Conservation (phyloP, 1,139 yeast genomes). For the Cylindricascospora bacillispora region DNA sequence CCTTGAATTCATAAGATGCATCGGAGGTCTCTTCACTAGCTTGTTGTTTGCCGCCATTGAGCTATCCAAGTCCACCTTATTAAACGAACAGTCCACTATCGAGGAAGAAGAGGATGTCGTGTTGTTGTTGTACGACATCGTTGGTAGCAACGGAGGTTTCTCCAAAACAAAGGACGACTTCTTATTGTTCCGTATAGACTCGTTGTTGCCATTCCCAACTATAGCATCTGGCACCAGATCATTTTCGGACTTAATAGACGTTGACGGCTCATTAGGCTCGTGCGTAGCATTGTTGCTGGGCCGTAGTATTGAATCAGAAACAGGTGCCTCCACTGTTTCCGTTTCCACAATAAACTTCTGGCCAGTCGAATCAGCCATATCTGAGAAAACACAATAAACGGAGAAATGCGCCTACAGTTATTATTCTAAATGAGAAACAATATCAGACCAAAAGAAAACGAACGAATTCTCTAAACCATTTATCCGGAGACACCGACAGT, state of each 20-base stretch:
- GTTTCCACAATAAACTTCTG: conserved; percentile 26
- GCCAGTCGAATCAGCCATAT: no score
- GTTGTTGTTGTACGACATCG: neutral
- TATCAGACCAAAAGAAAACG: no score
- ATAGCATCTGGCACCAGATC: neutral
- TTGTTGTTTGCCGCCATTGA: no score
- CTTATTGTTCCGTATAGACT: neutral
- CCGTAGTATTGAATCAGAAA: conserved; percentile 7
- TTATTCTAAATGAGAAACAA: no score
- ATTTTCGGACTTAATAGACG: conserved; percentile 1
- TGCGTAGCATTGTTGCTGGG: conserved; percentile 1
- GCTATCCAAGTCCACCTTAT: no score
- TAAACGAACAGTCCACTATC: no score
- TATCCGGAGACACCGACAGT: no score
- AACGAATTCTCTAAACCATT: no score
- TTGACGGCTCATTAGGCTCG: neutral
- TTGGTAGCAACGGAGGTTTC: neutral
- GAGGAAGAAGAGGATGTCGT: no score
- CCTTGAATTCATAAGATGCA: conserved; percentile 13
- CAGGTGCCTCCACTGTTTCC: conserved; percentile 26
- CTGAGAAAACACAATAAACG: no score
- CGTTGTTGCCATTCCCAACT: neutral
- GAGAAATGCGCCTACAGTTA: no score
- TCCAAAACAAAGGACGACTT: neutral
- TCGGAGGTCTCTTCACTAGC: conserved; percentile 12